These are phyloP conservation scores for Elasticomyces elasticus DNA, from an alignment of 495 filamentous ascomycete genomes.

Conservation along the genomic window DNA sequence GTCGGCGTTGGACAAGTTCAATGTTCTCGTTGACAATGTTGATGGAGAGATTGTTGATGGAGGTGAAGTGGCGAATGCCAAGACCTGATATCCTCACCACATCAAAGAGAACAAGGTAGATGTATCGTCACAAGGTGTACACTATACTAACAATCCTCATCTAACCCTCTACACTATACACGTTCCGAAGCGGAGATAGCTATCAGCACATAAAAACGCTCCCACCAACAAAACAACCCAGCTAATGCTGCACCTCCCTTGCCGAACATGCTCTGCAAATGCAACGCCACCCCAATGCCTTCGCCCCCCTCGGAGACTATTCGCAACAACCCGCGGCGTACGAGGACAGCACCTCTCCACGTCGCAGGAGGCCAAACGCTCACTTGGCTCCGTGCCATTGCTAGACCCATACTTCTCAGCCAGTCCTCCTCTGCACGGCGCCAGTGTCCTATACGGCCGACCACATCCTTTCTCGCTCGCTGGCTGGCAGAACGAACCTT, in stretches of 20 bases:
- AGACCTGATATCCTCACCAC: background rate
- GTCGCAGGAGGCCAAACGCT: too few relatives aligned
- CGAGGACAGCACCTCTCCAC: too few relatives aligned
- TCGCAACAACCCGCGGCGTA: too few relatives aligned
- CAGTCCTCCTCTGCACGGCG: too few relatives aligned
- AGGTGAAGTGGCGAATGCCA: background rate
- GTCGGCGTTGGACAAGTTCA: background rate
- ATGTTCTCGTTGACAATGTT: background rate
- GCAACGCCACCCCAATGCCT: background rate
- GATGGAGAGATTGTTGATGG: background rate
- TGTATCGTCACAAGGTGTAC: background rate
- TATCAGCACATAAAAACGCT: background rate
- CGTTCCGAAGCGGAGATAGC: background rate
- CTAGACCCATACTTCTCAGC: too few relatives aligned
- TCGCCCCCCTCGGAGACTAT: too few relatives aligned
- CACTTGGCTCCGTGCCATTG: too few relatives aligned
- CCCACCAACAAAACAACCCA: background rate
- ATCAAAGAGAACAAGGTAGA: background rate
- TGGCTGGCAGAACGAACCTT: too few relatives aligned
- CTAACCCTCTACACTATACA: background rate
- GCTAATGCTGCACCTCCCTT: background rate
- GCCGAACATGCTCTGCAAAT: too few relatives aligned
- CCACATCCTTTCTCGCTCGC: too few relatives aligned
- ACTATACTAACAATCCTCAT: background rate
- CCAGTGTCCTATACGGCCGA: too few relatives aligned